phyloP scores from a whole-genome alignment of 1,284 basidiomycete species.

The Megacollybia platyphylla region DNA sequence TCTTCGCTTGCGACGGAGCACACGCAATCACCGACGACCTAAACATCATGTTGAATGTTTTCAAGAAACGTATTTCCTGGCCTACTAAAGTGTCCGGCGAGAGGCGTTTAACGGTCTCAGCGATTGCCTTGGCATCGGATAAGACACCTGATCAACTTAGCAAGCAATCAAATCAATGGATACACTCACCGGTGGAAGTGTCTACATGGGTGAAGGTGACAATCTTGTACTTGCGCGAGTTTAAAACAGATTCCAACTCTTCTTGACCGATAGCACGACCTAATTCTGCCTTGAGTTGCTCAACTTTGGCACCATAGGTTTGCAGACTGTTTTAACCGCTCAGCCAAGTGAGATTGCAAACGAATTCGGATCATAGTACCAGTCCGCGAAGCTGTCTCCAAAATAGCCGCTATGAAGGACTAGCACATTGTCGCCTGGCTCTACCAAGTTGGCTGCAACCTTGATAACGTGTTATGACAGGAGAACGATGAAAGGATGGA shows the following conservation, averaged over 20 bases:
- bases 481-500: background rate
- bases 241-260: conserved; percentile 65
- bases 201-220: conserved; percentile 94
- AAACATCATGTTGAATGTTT: background rate
- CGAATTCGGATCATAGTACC: conserved; percentile 28
- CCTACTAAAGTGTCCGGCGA: conserved; percentile 78
- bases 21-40: conserved; percentile 84
- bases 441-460: conserved; percentile 76
- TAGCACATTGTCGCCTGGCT: conserved; percentile 71
- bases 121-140: conserved; percentile 73
- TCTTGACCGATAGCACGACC: conserved; percentile 61
- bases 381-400: conserved; percentile 75
- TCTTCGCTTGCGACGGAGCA: conserved; percentile 96
- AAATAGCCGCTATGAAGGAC: conserved; percentile 85
- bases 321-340: conserved; percentile 42
- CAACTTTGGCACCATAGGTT: conserved; percentile 87
- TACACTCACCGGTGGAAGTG: conserved; percentile 71
- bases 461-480: conserved; percentile 14
- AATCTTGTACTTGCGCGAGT: conserved; percentile 80
- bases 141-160: conserved; percentile 54
- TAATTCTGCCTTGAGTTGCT: conserved; percentile 73
- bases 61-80: conserved; percentile 8
- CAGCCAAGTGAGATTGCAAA: background rate
- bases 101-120: conserved; percentile 61
- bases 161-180: background rate